A percentile compares a stretch with the other conserved stretches of the same genome.
These are phyloP conservation scores for Anethum foeniculum DNA, from an alignment of 140 eudicot species.

Conservation along the genomic window DNA sequence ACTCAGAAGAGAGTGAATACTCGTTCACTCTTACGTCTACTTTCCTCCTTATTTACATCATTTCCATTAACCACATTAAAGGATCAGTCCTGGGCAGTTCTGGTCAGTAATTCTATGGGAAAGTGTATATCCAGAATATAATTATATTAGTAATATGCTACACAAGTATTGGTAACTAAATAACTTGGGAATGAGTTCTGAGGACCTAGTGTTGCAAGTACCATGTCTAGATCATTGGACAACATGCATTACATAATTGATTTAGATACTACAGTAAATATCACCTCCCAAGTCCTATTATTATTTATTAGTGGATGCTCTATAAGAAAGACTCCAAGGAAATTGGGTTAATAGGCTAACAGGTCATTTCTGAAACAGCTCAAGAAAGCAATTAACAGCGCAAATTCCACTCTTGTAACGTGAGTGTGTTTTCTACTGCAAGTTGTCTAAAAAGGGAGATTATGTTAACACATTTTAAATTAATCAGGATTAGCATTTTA, in stretches of 20 bases:
- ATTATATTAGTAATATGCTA: background rate
- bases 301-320: background rate
- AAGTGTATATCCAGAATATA: background rate
- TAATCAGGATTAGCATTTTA: background rate
- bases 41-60: background rate
- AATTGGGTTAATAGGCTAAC: background rate
- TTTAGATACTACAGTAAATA: background rate
- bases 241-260: background rate
- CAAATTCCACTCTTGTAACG: slow-evolving; percentile 4
- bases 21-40: background rate
- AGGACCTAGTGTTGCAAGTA: background rate
- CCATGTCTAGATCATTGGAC: background rate
- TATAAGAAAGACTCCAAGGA: background rate
- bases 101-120: background rate
- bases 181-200: background rate
- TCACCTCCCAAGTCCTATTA: background rate
- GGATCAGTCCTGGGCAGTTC: background rate
- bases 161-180: background rate
- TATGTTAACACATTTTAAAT: background rate
- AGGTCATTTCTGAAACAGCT: background rate
- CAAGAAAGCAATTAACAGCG: slow-evolving; percentile 6
- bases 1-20: background rate
- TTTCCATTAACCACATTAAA: too few relatives aligned
- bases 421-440: slow-evolving; percentile 5
- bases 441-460: background rate